Evolutionary conservation across 768 basidiomycete genomes (phyloP).

Genomic region (Auriculariales sp.): DNA sequence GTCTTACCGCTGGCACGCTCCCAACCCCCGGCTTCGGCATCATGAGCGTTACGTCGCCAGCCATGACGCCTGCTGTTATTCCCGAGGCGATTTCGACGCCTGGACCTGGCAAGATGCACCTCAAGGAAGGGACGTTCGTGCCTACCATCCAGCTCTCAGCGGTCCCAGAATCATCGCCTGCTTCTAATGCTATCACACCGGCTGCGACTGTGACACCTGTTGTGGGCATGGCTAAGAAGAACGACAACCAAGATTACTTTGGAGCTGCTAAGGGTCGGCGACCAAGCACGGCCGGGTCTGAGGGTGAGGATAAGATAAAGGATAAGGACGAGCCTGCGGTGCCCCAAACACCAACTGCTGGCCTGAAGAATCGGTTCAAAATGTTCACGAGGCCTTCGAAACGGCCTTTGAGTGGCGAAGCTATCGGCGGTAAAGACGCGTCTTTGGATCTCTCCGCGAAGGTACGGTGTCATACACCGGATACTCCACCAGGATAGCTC

Average conservation of each 20-base stretch:
- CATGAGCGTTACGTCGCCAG: conserved; percentile 33
- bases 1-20: not conserved
- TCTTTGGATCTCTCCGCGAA: not conserved
- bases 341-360: conserved; percentile 30
- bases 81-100: conserved; percentile 30
- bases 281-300: conserved; percentile 19
- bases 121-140: conserved; percentile 15
- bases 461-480: not conserved
- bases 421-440: not conserved
- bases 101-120: conserved; percentile 16
- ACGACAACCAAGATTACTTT: conserved; percentile 1
- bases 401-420: conserved; percentile 11
- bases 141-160: conserved; percentile 33
- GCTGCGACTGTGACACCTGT: not conserved
- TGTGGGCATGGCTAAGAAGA: conserved; percentile 2
- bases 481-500: too few relatives aligned
- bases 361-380: conserved; percentile 71
- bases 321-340: conserved; percentile 15
- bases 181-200: conserved; percentile 1
- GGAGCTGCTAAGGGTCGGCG: conserved; percentile 11
- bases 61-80: conserved; percentile 51
- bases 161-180: conserved; percentile 4
- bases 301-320: conserved; percentile 25
- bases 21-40: not conserved
- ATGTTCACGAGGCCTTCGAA: conserved; percentile 50